Percentiles rank a stretch among this genome's conserved stretches.
These are phyloP conservation scores for Pouteria campechiana DNA, from an alignment of 179 eudicot genomes.

Conservation along the genomic window DNA sequence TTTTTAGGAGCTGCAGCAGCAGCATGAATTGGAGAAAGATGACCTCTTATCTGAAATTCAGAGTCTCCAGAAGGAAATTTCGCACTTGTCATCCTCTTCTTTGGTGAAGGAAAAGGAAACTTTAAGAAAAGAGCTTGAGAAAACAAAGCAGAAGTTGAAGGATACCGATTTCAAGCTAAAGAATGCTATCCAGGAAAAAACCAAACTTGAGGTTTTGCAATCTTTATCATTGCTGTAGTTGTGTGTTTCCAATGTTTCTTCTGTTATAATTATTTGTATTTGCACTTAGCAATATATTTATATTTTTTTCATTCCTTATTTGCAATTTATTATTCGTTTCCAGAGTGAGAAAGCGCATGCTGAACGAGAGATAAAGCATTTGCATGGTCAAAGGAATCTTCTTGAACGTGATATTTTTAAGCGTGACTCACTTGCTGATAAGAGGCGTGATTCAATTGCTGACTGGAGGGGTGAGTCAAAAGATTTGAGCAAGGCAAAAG, in stretches of 20 bases:
- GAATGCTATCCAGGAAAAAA: constrained; percentile 86
- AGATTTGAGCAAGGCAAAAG: constrained; percentile 52
- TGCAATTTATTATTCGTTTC: background rate
- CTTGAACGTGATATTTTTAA: constrained; percentile 84
- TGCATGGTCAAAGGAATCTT: constrained; percentile 67
- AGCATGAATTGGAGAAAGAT: constrained; percentile 44
- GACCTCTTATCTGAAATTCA: constrained; percentile 46
- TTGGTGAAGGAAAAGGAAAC: constrained; percentile 80
- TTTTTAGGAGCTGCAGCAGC: constrained; percentile 51
- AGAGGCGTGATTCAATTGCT: constrained; percentile 60
- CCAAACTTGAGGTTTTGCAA: constrained; percentile 75
- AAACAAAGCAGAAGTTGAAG: constrained; percentile 63
- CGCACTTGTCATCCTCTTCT: constrained; percentile 51
- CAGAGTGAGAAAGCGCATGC: constrained; percentile 90
- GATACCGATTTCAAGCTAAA: constrained; percentile 79
- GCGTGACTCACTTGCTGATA: constrained; percentile 66
- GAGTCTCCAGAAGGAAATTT: constrained; percentile 51
- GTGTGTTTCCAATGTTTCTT: too few species aligned
- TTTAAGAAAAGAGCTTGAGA: constrained; percentile 87
- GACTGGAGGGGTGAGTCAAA: constrained; percentile 47
- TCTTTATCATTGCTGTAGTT: too few species aligned
- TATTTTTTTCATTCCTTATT: background rate
- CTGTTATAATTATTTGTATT: too few species aligned
- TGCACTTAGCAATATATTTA: too few species aligned
- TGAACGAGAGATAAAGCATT: constrained; percentile 68